phyloP scores from a whole-genome alignment of 2,329 filamentous ascomycete species.

The Nemania serpens region DNA sequence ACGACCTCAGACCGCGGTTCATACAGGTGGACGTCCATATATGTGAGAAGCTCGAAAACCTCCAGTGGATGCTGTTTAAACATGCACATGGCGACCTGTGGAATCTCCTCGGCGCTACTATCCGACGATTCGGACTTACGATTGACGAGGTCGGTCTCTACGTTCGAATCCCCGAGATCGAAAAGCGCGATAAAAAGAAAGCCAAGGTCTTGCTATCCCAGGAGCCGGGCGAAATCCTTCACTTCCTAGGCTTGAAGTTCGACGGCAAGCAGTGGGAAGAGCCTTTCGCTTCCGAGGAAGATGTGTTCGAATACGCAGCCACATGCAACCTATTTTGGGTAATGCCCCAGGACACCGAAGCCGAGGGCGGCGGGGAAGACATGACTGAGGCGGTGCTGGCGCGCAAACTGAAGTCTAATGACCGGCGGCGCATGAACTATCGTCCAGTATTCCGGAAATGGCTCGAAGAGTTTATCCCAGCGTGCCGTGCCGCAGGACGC shows the following conservation, averaged over 20 bases:
- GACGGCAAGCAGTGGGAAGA: conserved; percentile 51
- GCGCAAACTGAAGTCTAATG: conserved; percentile 55
- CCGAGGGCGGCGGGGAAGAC: conserved; percentile 20
- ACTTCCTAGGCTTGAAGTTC: conserved; percentile 65
- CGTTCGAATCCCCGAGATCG: conserved; percentile 71
- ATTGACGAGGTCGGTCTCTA: conserved; percentile 66
- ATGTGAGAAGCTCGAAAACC: conserved; percentile 47
- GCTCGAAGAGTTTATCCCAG: conserved; percentile 66
- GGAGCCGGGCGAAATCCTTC: conserved; percentile 59
- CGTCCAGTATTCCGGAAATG: conserved; percentile 65
- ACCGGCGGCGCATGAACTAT: conserved; percentile 59
- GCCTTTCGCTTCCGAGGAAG: conserved; percentile 59
- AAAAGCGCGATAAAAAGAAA: conserved; percentile 59
- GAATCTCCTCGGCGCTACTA: conserved; percentile 66
- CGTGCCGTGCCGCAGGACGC: conserved; percentile 48
- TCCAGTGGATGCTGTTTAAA: conserved; percentile 70
- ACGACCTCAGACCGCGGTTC: conserved; percentile 40
- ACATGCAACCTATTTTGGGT: conserved; percentile 63
- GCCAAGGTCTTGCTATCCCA: conserved; percentile 64
- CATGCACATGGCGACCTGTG: conserved; percentile 74
- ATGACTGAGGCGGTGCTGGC: conserved; percentile 29
- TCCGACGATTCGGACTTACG: conserved; percentile 69
- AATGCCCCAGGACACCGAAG: conserved; percentile 35
- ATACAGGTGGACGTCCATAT: conserved; percentile 74
- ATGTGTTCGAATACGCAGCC: conserved; percentile 66